Evolutionary conservation across 768 basidiomycete genomes (phyloP).

Genomic region (Trametes cinnabarina): DNA sequence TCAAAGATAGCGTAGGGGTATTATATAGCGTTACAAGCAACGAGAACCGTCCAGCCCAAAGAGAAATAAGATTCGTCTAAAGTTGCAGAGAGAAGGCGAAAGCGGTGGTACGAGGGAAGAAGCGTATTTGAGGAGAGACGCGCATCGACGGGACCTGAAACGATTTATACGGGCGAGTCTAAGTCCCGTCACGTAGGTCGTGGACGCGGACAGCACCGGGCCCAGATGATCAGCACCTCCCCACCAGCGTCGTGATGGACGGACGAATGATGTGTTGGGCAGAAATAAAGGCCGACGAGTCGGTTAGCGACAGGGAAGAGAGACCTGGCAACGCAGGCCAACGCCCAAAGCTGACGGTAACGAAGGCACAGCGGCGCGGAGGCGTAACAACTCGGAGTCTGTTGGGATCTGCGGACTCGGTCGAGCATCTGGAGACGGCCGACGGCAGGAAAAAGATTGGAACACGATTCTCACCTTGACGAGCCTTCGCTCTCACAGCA

Average conservation of each 20-base stretch:
- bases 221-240: conserved; percentile 16
- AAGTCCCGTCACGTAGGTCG: neutral
- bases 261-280: conserved; percentile 9
- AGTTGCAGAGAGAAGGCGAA: neutral
- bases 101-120: conserved; percentile 5
- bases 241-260: conserved; percentile 5
- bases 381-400: neutral
- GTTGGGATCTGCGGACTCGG: conserved; percentile 1
- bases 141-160: neutral
- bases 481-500: conserved; percentile 8
- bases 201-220: neutral
- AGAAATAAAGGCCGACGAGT: neutral
- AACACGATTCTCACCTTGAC: conserved; percentile 9
- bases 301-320: conserved; percentile 9
- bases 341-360: conserved; percentile 1
- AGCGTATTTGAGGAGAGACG: conserved; percentile 5
- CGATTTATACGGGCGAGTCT: conserved; percentile 8
- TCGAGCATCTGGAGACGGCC: conserved; percentile 10
- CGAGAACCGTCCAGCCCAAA: neutral
- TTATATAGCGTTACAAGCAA: conserved; percentile 9
- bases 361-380: conserved; percentile 11
- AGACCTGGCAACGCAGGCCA: neutral
- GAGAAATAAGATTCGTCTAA: conserved; percentile 3
- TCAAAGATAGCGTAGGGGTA: conserved; percentile 8
- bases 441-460: neutral